A percentile compares a stretch with the other conserved stretches of the same genome.
phyloP scores from a whole-genome alignment of 2,329 filamentous ascomycete species.

The Sphaceloma murrayae region DNA sequence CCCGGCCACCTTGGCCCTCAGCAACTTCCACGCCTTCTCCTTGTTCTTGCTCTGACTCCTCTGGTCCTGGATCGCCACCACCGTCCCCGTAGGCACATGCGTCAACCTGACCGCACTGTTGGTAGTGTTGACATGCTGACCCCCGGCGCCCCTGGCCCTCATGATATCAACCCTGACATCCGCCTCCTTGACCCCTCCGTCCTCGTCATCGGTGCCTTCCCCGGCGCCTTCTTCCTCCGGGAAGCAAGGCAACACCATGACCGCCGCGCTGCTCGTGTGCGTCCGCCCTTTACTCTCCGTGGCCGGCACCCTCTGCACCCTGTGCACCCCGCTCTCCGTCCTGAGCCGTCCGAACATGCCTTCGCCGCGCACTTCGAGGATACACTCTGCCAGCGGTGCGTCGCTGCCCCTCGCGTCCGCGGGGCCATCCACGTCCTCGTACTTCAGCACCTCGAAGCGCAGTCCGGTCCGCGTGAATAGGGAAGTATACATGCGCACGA shows the following conservation, averaged over 20 bases:
- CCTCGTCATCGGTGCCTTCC: constrained; percentile 64
- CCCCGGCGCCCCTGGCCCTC: constrained; percentile 83
- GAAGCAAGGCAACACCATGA: constrained; percentile 84
- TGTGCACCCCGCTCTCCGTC: constrained; percentile 85
- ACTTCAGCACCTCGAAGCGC: constrained; percentile 62
- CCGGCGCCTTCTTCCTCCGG: constrained; percentile 48
- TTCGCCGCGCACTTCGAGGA: constrained; percentile 68
- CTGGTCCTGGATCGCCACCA: constrained; percentile 86
- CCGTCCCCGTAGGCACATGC: constrained; percentile 75
- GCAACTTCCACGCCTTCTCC: constrained; percentile 73
- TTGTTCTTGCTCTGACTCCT: constrained; percentile 85
- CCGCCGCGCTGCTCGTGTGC: constrained; percentile 84
- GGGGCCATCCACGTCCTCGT: constrained; percentile 60
- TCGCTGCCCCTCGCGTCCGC: constrained; percentile 48
- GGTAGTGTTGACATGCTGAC: constrained; percentile 97
- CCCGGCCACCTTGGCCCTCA: constrained; percentile 75
- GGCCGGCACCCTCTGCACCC: constrained; percentile 84
- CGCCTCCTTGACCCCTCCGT: constrained; percentile 78
- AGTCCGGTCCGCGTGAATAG: constrained; percentile 65
- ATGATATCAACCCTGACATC: constrained; percentile 83
- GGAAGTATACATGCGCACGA: constrained; percentile 80
- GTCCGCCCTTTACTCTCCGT: constrained; percentile 87
- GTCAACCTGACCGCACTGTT: constrained; percentile 92
- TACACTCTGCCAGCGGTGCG: constrained; percentile 69
- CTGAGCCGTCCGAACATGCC: constrained; percentile 76